These are phyloP conservation scores for Macrocybe gigantea DNA, from an alignment of 768 basidiomycete genomes.

Conservation along the genomic window DNA sequence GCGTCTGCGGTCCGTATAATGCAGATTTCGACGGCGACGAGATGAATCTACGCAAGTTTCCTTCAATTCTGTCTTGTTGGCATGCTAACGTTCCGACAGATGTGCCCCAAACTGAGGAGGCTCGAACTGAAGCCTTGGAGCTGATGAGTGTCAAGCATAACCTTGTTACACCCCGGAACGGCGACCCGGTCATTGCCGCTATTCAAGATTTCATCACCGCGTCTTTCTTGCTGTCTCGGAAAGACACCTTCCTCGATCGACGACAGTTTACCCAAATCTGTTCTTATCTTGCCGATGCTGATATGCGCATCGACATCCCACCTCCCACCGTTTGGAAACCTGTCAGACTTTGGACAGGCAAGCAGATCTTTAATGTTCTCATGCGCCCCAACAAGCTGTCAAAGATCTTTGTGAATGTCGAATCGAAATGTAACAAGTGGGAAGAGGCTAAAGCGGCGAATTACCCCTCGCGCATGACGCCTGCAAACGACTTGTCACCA, in stretches of 20 bases:
- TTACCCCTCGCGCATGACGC: slow-evolving; percentile 56
- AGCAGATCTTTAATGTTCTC: slow-evolving; percentile 96
- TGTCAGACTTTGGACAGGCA: slow-evolving; percentile 91
- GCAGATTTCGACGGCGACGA: slow-evolving; percentile 99
- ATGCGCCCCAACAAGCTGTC: slow-evolving; percentile 90
- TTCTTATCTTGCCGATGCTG: slow-evolving; percentile 88
- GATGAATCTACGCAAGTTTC: slow-evolving; percentile 90
- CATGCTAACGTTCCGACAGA: slow-evolving; percentile 41
- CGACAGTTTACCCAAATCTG: slow-evolving; percentile 96
- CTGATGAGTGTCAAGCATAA: slow-evolving; percentile 98
- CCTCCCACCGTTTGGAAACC: slow-evolving; percentile 95
- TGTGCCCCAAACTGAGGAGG: slow-evolving; percentile 98
- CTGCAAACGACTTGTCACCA: slow-evolving; percentile 81
- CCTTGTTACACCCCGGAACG: slow-evolving; percentile 95
- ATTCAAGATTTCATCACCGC: slow-evolving; percentile 99
- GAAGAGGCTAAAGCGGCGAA: slow-evolving; percentile 63
- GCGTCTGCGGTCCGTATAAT: slow-evolving; percentile 98
- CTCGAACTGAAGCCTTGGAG: slow-evolving; percentile 92
- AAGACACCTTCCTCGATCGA: slow-evolving; percentile 90
- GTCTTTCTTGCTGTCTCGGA: slow-evolving; percentile 88
- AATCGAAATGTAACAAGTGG: slow-evolving; percentile 90
- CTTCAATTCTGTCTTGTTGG: background rate
- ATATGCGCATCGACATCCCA: slow-evolving; percentile 90
- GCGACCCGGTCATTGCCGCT: slow-evolving; percentile 98
- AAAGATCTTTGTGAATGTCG: slow-evolving; percentile 87